Evolutionary conservation across 441 rosid genomes (phyloP), one percentile per base, ranked within the genome.

Genomic region (Metrosideros polymorpha): DNA sequence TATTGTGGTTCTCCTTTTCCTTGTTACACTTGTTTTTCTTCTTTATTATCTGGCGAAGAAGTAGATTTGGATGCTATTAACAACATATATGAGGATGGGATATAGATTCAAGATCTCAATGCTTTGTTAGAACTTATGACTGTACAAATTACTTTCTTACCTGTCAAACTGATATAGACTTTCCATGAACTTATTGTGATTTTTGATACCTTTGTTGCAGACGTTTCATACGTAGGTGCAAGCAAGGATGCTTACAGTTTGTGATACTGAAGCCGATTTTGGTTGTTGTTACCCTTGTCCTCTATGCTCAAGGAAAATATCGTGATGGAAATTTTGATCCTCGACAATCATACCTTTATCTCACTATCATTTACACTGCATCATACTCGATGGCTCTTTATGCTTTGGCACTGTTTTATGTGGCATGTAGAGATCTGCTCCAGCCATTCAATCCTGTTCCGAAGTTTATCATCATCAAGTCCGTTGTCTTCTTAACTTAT

Each of bases 401-500:
- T 89, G 99, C 97, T 30, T 91, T 98, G 94, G 97, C 91, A 43
- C 89, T 98, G 86, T 96, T 98, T 89, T 98, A 98, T 89, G 88
- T 98, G 93, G 99, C 99, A 42, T 98, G 99, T 96, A 95, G 90
- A 91, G 99, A 98, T 92, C 95, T 96, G 53, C 99, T 98, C 90
- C 96, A 94, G 92, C 99, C 99, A 79, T 98, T 98, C 91, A 98
- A 96, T 89, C 99, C 99, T 84, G 96, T 98, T 89, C 99, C 99
- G 22, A 96, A 98, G 93, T 98, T 98, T 89, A 89, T 96, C 90
- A 93, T 96, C 57, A 96, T 98, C 49, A 98, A 98, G 88, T 98
- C 99, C 75, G 99, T 98, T 29, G 98, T 98, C 89, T 96, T 98
- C 92, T 91, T 98, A 84, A 98, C 98, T 63, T 98, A 98, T 89